Conservation (phyloP, 495 filamentous ascomycete genomes). For the Xylaria palmicola region DNA sequence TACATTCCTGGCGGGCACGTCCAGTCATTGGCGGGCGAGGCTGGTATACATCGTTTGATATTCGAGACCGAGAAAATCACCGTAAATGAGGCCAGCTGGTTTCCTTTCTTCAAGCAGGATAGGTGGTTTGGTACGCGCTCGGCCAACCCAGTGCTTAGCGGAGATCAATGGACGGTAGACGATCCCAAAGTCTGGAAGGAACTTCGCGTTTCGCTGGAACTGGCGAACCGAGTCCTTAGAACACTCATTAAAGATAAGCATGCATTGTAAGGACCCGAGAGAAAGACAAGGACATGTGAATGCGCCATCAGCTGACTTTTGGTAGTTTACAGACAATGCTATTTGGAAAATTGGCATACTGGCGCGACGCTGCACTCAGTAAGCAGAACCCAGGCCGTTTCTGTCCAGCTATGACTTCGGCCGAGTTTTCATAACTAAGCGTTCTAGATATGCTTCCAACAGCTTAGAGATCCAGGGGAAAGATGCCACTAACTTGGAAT, state of each 20-base stretch:
- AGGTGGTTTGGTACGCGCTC: not conserved
- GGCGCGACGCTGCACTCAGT: not conserved
- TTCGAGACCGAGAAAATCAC: not conserved
- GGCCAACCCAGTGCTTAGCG: not conserved
- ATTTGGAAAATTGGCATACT: not conserved
- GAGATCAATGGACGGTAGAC: not conserved
- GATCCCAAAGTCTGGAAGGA: not conserved
- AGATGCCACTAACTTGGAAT: not conserved
- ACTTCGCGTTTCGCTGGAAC: not conserved
- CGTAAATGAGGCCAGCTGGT: conserved; percentile 8
- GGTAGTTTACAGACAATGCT: not conserved
- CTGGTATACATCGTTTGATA: not conserved
- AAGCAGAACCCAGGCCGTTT: not conserved
- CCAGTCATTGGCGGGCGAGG: not conserved
- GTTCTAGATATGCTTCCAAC: too few species aligned
- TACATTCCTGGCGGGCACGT: not conserved
- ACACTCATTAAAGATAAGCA: conserved; percentile 4
- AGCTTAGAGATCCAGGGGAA: not conserved
- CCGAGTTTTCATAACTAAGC: too few species aligned
- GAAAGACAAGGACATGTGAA: not conserved
- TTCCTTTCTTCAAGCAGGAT: conserved; percentile 3
- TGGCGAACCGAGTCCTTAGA: conserved; percentile 6
- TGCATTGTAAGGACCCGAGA: not conserved
- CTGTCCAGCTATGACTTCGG: too few species aligned
- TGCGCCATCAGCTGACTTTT: not conserved